These are phyloP conservation scores for Rhinocladiella mackenziei DNA, from an alignment of 2,329 filamentous ascomycete genomes.

Conservation along the genomic window DNA sequence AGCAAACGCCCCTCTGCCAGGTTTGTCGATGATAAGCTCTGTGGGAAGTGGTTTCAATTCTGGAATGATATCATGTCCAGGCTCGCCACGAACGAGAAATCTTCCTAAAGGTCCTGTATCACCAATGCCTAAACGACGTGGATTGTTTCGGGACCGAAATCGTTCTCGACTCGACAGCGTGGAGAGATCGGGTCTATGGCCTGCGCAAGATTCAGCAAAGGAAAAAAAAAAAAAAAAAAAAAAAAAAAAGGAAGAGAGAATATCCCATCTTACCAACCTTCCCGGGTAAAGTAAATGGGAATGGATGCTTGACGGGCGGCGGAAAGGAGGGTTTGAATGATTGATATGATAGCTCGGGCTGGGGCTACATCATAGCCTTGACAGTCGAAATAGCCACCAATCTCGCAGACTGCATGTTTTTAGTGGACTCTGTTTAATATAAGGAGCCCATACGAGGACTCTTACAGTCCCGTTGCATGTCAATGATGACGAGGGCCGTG, in stretches of 20 bases:
- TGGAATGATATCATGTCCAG: slow-evolving; percentile 55
- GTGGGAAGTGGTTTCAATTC: slow-evolving; percentile 49
- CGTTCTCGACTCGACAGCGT: slow-evolving; percentile 54
- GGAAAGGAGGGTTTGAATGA: slow-evolving; percentile 38
- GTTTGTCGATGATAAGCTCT: slow-evolving; percentile 54
- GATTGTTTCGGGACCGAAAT: slow-evolving; percentile 52
- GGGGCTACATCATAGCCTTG: slow-evolving; percentile 44
- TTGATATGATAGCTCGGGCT: slow-evolving; percentile 40
- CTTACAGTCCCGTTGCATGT: slow-evolving; percentile 48
- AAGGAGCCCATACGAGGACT: neutral
- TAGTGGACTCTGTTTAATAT: neutral
- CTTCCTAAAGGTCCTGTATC: slow-evolving; percentile 53
- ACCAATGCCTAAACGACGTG: slow-evolving; percentile 50
- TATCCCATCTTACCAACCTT: slow-evolving; percentile 37
- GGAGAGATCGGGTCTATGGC: slow-evolving; percentile 51
- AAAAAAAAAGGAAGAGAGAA: too few species aligned
- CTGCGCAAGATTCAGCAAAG: slow-evolving; percentile 27
- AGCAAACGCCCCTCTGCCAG: slow-evolving; percentile 51
- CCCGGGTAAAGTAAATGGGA: slow-evolving; percentile 45
- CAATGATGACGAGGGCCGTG: slow-evolving; percentile 45
- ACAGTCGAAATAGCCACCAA: slow-evolving; percentile 44
- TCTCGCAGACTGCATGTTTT: slow-evolving; percentile 38
- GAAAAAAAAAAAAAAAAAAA: too few species aligned
- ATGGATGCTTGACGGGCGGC: slow-evolving; percentile 40
- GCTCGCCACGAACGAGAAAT: slow-evolving; percentile 56